These are phyloP conservation scores for Yamadazyma sp. DNA, from an alignment of 1,139 yeast species.

Conservation along the genomic window DNA sequence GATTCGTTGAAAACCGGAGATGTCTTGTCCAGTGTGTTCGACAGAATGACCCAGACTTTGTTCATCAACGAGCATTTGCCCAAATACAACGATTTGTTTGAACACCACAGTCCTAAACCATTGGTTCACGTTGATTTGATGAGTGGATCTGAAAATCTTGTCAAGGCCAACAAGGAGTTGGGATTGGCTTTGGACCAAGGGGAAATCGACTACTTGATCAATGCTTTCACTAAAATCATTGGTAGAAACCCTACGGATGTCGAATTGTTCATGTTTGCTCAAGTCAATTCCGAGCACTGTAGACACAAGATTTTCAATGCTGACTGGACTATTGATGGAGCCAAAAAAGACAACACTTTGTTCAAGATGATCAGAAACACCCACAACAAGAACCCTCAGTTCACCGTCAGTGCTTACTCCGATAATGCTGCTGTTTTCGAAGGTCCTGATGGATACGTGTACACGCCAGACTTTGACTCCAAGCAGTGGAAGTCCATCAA, in stretches of 20 bases:
- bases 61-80: conserved; percentile 57
- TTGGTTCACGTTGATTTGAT: conserved; percentile 70
- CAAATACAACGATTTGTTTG: conserved; percentile 66
- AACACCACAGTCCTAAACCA: conserved; percentile 82
- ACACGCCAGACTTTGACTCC: conserved; percentile 72
- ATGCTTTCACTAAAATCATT: conserved; percentile 71
- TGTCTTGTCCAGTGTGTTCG: conserved; percentile 73
- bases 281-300: conserved; percentile 98
- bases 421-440: conserved; percentile 98
- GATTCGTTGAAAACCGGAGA: conserved; percentile 19
- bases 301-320: conserved; percentile 99
- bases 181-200: conserved; percentile 93
- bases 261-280: conserved; percentile 98
- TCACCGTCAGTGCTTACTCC: conserved; percentile 90
- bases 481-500: conserved; percentile 71
- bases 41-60: conserved; percentile 90
- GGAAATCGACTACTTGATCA: conserved; percentile 83
- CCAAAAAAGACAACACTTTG: conserved; percentile 67
- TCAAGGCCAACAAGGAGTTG: conserved; percentile 74
- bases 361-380: conserved; percentile 97
- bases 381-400: conserved; percentile 74
- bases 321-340: conserved; percentile 94
- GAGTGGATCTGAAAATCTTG: conserved; percentile 59
- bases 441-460: conserved; percentile 74
- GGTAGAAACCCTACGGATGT: conserved; percentile 97